Evolutionary conservation across 768 basidiomycete species (phyloP), one percentile per base, ranked within the genome.

Genomic region (Lactifluus rugatus): DNA sequence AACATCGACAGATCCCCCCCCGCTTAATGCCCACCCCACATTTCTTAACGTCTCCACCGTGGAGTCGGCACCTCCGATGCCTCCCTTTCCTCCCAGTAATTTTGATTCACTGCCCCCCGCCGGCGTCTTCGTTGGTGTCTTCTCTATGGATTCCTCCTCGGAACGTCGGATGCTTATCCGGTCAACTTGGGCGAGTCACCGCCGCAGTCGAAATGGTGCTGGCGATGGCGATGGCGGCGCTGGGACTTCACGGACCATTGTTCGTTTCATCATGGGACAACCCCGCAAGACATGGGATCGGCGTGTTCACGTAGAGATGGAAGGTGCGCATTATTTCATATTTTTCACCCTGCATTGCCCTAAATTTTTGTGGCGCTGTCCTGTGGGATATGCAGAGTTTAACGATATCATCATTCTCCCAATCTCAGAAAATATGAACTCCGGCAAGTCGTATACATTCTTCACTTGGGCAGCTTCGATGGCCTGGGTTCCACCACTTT

Each of bases 341-440:
- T 23, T 21, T 44, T 23, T 6, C 36, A 14, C 10, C n/a, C 19
- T 42, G 6, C 21, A 17, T 25, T 16, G 32, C 52, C 32, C 26
- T 45, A 32, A 21, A 28, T 11, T 42, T 37, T 65, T 54, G 37
- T 25, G 52, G 5, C 52, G 16, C 5, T 21, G 4, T 45, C n/a
- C 19, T 49, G 25, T 46, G 58, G 14, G 31, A 42, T 56, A 16
- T 5, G 36, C 68, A 92, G 89, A 81, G 69, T 91, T 84, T 70
- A 87, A 91, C 66, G 92, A 93, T 69, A 86, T 94, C 57, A 75
- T 93, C 62, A 77, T 94, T 48, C 77, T 96, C 45, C 88, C 91
- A 26, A 83, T 85, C 45, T 67, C 80, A 10, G 95, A 98, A 73
- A 96, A 97, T 71, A 97, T 98, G 95, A 97, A 98, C 71, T 75